Evolutionary conservation across 129 eudicot genomes (phyloP).

Genomic region (Saussurea involucrata): DNA sequence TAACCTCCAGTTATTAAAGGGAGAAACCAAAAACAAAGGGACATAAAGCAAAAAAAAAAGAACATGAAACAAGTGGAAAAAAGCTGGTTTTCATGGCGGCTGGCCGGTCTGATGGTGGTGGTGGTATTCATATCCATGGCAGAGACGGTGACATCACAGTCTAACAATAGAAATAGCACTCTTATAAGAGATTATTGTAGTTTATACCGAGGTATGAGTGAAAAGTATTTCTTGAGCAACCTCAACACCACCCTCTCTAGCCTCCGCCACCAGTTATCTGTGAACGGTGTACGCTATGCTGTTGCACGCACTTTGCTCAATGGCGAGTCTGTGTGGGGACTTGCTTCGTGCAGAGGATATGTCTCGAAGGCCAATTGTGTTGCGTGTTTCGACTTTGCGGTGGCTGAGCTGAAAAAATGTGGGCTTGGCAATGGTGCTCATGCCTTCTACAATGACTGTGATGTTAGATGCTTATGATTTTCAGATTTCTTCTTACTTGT

Average conservation of each 20-base stretch:
- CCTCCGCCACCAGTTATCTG: constrained; percentile 40
- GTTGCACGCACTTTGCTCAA: no score
- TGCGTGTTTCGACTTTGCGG: no score
- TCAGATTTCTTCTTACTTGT: no score
- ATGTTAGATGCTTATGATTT: no score
- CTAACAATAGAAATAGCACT: constrained; percentile 22
- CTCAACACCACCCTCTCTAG: constrained; percentile 45
- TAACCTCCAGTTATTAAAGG: not conserved
- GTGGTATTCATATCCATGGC: constrained; percentile 1
- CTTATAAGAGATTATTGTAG: constrained; percentile 25
- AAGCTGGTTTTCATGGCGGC: constrained; percentile 19
- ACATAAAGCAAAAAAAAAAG: not conserved
- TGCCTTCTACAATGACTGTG: no score
- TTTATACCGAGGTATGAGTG: constrained; percentile 16
- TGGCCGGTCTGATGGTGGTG: constrained; percentile 2
- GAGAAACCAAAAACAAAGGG: not conserved
- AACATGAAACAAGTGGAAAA: constrained; percentile 5
- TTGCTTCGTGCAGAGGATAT: no score
- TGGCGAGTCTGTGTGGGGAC: no score
- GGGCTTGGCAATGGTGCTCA: no score
- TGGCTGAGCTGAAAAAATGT: no score
- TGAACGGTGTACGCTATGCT: no score
- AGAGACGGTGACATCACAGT: constrained; percentile 35
- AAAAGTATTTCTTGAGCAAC: constrained; percentile 29
- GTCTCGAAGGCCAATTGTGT: no score